A percentile compares a stretch with the other conserved stretches of the same genome.
Conservation (phyloP, 169 alveolate genomes). For the Babesia ovis region DNA sequence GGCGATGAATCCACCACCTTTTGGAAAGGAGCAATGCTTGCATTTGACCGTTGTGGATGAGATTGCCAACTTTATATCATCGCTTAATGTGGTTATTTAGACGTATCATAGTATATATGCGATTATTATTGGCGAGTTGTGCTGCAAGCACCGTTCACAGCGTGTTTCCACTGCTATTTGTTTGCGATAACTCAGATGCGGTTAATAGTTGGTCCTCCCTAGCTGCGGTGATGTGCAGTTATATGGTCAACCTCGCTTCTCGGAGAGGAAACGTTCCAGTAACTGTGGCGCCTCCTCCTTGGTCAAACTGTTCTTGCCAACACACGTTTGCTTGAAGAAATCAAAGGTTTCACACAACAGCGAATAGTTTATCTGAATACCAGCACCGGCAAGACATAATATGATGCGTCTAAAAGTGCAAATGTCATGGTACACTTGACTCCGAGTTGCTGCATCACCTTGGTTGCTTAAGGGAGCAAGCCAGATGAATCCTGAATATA, state of each 20-base stretch:
- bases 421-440: slow-evolving; percentile 35
- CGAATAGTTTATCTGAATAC: slow-evolving; percentile 55
- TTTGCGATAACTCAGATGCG: too few relatives aligned
- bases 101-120: too few relatives aligned
- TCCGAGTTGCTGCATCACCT: neutral
- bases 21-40: too few relatives aligned
- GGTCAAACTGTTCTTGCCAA: slow-evolving; percentile 47
- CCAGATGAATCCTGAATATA: slow-evolving; percentile 51
- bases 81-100: too few relatives aligned
- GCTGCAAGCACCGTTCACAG: too few relatives aligned
- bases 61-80: too few relatives aligned
- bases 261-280: slow-evolving; percentile 48
- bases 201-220: too few relatives aligned
- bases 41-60: too few relatives aligned
- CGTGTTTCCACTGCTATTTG: too few relatives aligned
- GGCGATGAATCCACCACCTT: too few relatives aligned
- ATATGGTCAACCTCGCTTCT: slow-evolving; percentile 1
- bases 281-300: slow-evolving; percentile 57
- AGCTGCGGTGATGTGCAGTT: too few relatives aligned
- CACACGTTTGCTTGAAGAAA: slow-evolving; percentile 11
- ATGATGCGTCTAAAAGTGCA: slow-evolving; percentile 65
- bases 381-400: slow-evolving; percentile 47
- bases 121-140: too few relatives aligned
- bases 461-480: slow-evolving; percentile 3
- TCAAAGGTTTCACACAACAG: slow-evolving; percentile 60